These are phyloP conservation scores for Aechmea fasciata DNA, from an alignment of 176 grass and related monocot genomes.

Conservation along the genomic window DNA sequence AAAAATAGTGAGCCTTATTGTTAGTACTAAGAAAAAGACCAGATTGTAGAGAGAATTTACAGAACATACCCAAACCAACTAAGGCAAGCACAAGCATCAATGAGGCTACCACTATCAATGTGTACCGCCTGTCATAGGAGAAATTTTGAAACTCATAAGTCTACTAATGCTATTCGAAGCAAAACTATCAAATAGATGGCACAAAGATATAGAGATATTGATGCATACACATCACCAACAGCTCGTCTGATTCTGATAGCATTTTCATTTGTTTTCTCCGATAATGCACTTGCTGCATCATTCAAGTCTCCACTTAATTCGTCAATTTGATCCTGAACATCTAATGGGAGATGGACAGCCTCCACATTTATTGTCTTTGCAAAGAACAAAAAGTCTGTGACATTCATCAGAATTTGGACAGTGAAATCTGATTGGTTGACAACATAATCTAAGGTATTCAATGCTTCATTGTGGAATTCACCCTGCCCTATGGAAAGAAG, in stretches of 20 bases:
- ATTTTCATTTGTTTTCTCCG: conserved; percentile 62
- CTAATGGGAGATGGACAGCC: conserved; percentile 69
- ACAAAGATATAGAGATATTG: conserved; percentile 7
- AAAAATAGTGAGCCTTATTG: background rate
- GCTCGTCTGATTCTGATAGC: conserved; percentile 58
- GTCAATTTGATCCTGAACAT: conserved; percentile 66
- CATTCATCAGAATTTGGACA: conserved; percentile 70
- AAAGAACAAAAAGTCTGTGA: conserved; percentile 79
- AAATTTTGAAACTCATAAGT: conserved; percentile 5
- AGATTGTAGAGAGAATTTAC: background rate
- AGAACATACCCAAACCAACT: conserved; percentile 58
- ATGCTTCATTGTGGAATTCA: conserved; percentile 48
- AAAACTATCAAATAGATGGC: background rate
- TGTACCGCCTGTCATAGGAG: conserved; percentile 37
- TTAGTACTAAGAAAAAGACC: background rate
- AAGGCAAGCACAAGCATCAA: conserved; percentile 67
- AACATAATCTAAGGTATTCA: conserved; percentile 64
- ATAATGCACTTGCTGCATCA: conserved; percentile 64
- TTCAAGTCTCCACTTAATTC: conserved; percentile 64
- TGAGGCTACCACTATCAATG: conserved; percentile 54
- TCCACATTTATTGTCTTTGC: conserved; percentile 71
- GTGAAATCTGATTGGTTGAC: conserved; percentile 97
- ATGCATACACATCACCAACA: conserved; percentile 54
- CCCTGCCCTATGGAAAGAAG: conserved; percentile 54
- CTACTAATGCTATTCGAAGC: background rate